Conservation (phyloP, 176 grass and related monocot genomes). For the Urochloa ruziziensis region DNA sequence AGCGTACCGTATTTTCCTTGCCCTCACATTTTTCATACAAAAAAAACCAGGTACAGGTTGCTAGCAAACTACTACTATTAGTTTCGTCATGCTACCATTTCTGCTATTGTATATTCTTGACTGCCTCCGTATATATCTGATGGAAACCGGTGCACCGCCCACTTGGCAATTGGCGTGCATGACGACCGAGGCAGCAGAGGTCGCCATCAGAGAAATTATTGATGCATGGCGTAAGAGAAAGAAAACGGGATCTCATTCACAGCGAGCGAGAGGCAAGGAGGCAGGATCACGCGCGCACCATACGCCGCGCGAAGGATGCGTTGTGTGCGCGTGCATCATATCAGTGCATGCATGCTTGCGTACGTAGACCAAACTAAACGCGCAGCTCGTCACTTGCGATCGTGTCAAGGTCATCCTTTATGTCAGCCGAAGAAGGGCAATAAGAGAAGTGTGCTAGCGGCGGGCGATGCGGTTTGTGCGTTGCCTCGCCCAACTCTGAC, state of each 20-base stretch:
- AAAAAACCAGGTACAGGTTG: background rate
- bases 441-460: background rate
- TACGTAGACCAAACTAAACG: background rate
- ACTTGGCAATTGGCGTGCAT: slow-evolving; percentile 19
- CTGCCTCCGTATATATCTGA: background rate
- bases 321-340: background rate
- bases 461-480: background rate
- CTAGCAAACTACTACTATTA: background rate
- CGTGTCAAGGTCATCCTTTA: background rate
- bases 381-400: background rate
- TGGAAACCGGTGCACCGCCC: background rate
- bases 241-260: background rate
- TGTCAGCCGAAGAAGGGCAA: background rate
- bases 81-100: background rate
- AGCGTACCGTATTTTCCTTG: too few relatives aligned
- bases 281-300: background rate
- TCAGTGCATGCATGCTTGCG: background rate
- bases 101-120: background rate
- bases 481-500: background rate
- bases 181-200: slow-evolving; percentile 7
- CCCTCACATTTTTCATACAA: background rate
- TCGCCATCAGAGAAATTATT: slow-evolving; percentile 27
- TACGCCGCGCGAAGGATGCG: background rate
- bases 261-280: background rate
- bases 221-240: slow-evolving; percentile 21